Conservation (phyloP, 2,329 filamentous ascomycete genomes). For the Aureobasidium sp. region DNA sequence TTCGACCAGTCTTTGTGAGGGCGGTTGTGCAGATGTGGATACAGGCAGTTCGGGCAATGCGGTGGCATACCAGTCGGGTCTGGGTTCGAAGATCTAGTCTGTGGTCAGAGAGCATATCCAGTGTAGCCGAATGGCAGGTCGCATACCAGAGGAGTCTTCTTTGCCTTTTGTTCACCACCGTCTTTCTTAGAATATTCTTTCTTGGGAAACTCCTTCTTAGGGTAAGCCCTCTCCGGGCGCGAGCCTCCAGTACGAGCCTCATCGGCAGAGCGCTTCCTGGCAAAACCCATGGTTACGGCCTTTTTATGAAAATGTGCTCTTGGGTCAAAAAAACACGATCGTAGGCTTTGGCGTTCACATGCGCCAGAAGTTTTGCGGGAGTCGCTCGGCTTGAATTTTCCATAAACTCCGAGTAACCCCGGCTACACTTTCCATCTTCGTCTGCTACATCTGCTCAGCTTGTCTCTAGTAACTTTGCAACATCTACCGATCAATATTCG, state of each 20-base stretch:
- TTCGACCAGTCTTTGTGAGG: slow-evolving; percentile 48
- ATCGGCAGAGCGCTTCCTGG: slow-evolving; percentile 29
- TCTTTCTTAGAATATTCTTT: slow-evolving; percentile 22
- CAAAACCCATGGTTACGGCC: slow-evolving; percentile 24
- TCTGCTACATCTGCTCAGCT: too few relatives aligned
- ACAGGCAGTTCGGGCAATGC: slow-evolving; percentile 47
- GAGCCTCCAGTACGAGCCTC: slow-evolving; percentile 20
- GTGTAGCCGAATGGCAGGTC: neutral
- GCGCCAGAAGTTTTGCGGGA: slow-evolving; percentile 6
- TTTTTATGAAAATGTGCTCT: neutral
- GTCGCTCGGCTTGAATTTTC: neutral
- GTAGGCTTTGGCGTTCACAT: neutral
- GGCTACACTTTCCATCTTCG: neutral
- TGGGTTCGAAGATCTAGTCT: slow-evolving; percentile 50
- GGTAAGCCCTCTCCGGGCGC: slow-evolving; percentile 23
- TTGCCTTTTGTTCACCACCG: slow-evolving; percentile 24
- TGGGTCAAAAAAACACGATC: neutral
- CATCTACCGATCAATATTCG: neutral
- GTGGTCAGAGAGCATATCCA: slow-evolving; percentile 20
- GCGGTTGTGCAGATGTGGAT: slow-evolving; percentile 37
- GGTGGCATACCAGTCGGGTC: slow-evolving; percentile 61
- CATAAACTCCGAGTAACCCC: slow-evolving; percentile 7
- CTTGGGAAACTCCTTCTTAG: slow-evolving; percentile 22
- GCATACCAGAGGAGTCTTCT: slow-evolving; percentile 18
- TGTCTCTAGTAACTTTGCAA: neutral